These are phyloP conservation scores for Paecilomyces niveus DNA, from an alignment of 2,329 filamentous ascomycete species.

Conservation along the genomic window DNA sequence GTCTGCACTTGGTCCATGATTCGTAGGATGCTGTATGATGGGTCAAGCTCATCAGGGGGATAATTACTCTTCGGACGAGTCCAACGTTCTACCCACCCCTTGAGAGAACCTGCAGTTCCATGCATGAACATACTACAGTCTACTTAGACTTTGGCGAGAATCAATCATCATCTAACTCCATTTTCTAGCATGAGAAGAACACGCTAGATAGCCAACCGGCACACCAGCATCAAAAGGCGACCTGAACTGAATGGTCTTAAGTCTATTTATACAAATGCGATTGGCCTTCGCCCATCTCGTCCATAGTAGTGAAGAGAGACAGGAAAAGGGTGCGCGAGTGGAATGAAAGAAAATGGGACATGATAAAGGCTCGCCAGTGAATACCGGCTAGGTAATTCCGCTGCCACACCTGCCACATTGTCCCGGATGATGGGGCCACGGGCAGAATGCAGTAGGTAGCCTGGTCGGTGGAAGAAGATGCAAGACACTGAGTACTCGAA, in stretches of 20 bases:
- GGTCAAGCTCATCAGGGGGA: no score
- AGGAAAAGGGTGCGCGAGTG: not conserved
- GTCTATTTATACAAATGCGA: not conserved
- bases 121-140: no score
- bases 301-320: not conserved
- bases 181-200: not conserved
- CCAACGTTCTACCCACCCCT: no score
- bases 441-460: not conserved
- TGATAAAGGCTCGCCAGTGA: not conserved
- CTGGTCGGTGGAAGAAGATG: not conserved
- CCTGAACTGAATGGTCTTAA: not conserved
- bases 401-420: not conserved
- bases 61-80: no score
- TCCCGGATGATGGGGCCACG: not conserved
- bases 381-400: not conserved
- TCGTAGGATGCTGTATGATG: no score
- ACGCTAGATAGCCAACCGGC: not conserved
- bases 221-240: not conserved
- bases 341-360: not conserved
- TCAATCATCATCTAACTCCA: not conserved
- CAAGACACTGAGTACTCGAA: conserved; percentile 2
- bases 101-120: no score
- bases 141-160: not conserved
- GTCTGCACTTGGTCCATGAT: no score
- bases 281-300: not conserved